Evolutionary conservation across 2,329 filamentous ascomycete genomes (phyloP), one percentile per base, ranked within the genome.

Genomic region (Dothiorella sarmentorum): DNA sequence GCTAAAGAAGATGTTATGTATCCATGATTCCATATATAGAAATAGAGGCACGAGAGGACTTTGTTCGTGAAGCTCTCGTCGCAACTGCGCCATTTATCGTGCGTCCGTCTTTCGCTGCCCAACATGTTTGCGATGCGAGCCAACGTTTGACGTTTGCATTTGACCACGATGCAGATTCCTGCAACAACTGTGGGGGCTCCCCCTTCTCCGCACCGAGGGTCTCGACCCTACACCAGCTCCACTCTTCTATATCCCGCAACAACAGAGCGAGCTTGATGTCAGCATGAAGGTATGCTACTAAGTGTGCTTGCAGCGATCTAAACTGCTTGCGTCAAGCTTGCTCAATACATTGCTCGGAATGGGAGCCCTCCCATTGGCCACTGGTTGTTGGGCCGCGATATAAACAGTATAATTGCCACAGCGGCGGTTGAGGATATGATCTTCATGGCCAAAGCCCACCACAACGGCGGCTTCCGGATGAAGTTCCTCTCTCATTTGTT

Each of bases 1-100:
- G 33, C 27, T 53, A 40, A 53, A 53, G n/a, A n/a, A n/a, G n/a
- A n/a, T n/a, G n/a, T n/a, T 29, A 49, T 20, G 44, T 49, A 35
- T 26, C 44, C n/a, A n/a, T n/a, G n/a, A n/a, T n/a, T n/a, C n/a
- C n/a, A n/a, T n/a, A n/a, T n/a, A n/a, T n/a, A n/a, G n/a, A n/a
- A n/a, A n/a, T n/a, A n/a, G n/a, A n/a, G n/a, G n/a, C n/a, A n/a
- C n/a, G n/a, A n/a, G n/a, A n/a, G n/a, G n/a, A n/a, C n/a, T n/a
- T n/a, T n/a, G n/a, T n/a, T n/a, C n/a, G n/a, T n/a, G n/a, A n/a
- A n/a, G 24, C 40, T 17, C 24, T 53, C 49, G 37, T 29, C n/a
- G 22, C 4, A 40, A n/a, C 2, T 40, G 47, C 33, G 47, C 33
- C 33, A 38, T 40, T n/a, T 52, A 22, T 29, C 33, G 22, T 9